Conservation (phyloP, 2,329 filamentous ascomycete genomes). For the Magnaporthiopsis rhizophila region DNA sequence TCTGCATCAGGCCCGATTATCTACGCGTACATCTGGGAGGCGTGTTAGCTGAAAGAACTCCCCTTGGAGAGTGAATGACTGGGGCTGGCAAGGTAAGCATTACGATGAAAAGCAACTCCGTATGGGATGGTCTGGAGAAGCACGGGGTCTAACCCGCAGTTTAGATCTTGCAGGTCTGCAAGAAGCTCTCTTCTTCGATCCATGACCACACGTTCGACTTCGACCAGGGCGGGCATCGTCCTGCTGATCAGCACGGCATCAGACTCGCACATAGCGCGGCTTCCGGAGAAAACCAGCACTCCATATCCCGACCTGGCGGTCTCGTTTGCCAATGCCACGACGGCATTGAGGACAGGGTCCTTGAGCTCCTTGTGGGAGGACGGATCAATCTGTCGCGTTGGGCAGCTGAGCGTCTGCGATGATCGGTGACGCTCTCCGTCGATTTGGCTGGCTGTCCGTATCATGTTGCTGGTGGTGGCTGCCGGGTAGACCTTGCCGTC, state of each 20-base stretch:
- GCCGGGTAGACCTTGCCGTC: conserved; percentile 60
- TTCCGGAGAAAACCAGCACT: conserved; percentile 66
- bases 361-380: conserved; percentile 55
- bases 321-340: conserved; percentile 61
- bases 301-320: conserved; percentile 62
- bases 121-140: conserved; percentile 55
- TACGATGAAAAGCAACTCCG: conserved; percentile 62
- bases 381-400: conserved; percentile 39
- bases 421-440: conserved; percentile 22
- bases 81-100: conserved; percentile 9
- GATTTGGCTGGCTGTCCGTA: conserved; percentile 48
- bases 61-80: not conserved
- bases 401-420: conserved; percentile 27
- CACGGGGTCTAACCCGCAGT: conserved; percentile 56
- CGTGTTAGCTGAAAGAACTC: not conserved
- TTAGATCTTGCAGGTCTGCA: conserved; percentile 56
- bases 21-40: conserved; percentile 26
- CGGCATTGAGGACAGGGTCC: conserved; percentile 60
- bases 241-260: conserved; percentile 61
- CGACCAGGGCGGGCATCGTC: conserved; percentile 47
- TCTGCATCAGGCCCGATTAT: not conserved
- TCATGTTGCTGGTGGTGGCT: conserved; percentile 47
- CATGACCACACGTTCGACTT: conserved; percentile 38
- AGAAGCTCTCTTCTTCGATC: conserved; percentile 57
- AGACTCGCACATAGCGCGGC: conserved; percentile 57